phyloP scores from a whole-genome alignment of 2,329 filamentous ascomycete genomes.

The Hyphodiscus sp. region DNA sequence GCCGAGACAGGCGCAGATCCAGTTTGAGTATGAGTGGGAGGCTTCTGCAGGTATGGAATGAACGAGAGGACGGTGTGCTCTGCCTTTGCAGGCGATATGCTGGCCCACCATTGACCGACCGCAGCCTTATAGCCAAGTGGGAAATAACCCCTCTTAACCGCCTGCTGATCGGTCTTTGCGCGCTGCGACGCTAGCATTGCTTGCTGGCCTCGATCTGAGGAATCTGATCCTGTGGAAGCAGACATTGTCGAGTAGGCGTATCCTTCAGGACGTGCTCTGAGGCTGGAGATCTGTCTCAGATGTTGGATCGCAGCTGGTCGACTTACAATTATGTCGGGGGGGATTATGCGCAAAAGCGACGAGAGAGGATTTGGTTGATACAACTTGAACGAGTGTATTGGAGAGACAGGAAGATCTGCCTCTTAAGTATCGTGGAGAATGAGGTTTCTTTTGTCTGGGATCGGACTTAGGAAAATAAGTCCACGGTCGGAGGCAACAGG shows the following conservation, averaged over 20 bases:
- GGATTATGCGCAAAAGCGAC: conserved; percentile 27
- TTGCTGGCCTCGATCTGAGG: conserved; percentile 35
- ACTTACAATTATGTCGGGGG: conserved; percentile 24
- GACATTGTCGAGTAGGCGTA: conserved; percentile 28
- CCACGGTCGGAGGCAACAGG: background rate
- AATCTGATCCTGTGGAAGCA: conserved; percentile 22
- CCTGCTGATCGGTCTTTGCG: conserved; percentile 31
- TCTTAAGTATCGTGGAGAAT: conserved; percentile 14
- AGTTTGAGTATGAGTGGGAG: conserved; percentile 48
- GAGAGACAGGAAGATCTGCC: conserved; percentile 20
- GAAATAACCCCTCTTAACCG: conserved; percentile 49
- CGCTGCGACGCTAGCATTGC: conserved; percentile 42
- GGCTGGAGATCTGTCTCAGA: conserved; percentile 23
- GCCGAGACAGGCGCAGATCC: conserved; percentile 44
- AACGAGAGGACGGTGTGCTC: conserved; percentile 84
- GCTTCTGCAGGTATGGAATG: conserved; percentile 75
- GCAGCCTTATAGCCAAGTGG: conserved; percentile 89
- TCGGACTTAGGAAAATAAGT: conserved; percentile 4
- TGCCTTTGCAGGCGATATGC: conserved; percentile 71
- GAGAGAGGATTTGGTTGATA: conserved; percentile 26
- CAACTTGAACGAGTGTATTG: conserved; percentile 29
- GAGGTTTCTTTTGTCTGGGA: conserved; percentile 6
- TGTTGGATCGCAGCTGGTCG: conserved; percentile 19
- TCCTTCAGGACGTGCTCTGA: conserved; percentile 19
- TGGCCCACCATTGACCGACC: conserved; percentile 90